These are phyloP conservation scores for Rhizopogon rudus DNA, from an alignment of 768 basidiomycete species.

Conservation along the genomic window DNA sequence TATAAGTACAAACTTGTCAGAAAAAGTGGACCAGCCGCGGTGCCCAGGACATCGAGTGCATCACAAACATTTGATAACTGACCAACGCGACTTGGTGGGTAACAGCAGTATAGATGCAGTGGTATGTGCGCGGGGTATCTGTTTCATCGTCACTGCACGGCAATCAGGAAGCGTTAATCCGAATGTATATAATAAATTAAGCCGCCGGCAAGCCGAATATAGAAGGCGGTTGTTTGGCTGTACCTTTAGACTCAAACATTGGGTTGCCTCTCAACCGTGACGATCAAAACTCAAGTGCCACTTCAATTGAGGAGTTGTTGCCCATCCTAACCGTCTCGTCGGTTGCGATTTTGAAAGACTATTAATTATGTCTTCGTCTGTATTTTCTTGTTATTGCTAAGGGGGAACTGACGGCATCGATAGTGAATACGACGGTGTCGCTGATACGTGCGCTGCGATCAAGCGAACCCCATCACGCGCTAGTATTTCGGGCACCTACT, in stretches of 20 bases:
- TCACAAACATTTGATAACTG: not conserved
- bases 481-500: constrained; percentile 35
- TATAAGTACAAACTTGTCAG: no score
- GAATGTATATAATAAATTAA: not conserved
- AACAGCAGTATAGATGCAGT: not conserved
- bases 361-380: constrained; percentile 25
- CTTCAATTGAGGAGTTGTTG: not conserved
- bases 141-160: not conserved
- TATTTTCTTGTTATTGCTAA: constrained; percentile 5
- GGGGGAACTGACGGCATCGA: not conserved
- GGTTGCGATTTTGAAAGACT: not conserved
- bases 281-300: not conserved
- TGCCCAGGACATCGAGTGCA: no score
- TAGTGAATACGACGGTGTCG: constrained; percentile 12
- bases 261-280: not conserved
- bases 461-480: constrained; percentile 34
- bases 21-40: no score
- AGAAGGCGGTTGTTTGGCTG: constrained; percentile 22
- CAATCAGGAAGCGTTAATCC: no score
- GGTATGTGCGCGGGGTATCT: not conserved
- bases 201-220: constrained; percentile 1
- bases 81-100: not conserved
- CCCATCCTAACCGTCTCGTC: not conserved
- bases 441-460: constrained; percentile 22
- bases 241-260: constrained; percentile 16